phyloP scores from a whole-genome alignment of 2,329 filamentous ascomycete species.

The Ophiocordyceps sinensis region DNA sequence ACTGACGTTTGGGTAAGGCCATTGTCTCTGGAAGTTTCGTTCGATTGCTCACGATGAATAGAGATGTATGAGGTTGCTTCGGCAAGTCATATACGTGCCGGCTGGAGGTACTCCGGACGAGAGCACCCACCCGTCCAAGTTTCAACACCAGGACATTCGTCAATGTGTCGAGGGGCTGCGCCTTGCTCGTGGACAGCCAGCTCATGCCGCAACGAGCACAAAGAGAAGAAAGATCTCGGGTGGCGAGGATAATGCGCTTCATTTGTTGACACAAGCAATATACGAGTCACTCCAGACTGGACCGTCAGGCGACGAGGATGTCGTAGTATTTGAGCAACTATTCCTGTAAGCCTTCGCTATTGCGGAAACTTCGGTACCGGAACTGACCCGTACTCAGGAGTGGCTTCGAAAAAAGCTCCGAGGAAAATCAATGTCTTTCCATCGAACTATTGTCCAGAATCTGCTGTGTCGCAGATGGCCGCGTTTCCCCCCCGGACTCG shows the following conservation, averaged over 20 bases:
- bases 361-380: background rate
- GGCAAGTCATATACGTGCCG: slow-evolving; percentile 10
- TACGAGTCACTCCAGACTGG: slow-evolving; percentile 15
- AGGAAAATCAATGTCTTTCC: slow-evolving; percentile 34
- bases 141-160: slow-evolving; percentile 14
- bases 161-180: slow-evolving; percentile 13
- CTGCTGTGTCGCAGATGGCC: slow-evolving; percentile 12
- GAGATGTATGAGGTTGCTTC: slow-evolving; percentile 15
- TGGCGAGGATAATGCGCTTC: slow-evolving; percentile 7
- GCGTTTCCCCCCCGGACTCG: background rate
- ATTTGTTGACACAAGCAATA: slow-evolving; percentile 8
- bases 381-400: slow-evolving; percentile 15
- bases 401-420: slow-evolving; percentile 29
- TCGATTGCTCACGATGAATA: slow-evolving; percentile 9
- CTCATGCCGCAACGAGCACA: slow-evolving; percentile 3
- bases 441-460: slow-evolving; percentile 41
- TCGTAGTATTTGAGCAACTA: slow-evolving; percentile 17
- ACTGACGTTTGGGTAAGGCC: slow-evolving; percentile 27
- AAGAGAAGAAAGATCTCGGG: slow-evolving; percentile 17
- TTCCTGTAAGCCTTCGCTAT: slow-evolving; percentile 29
- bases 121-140: slow-evolving; percentile 13
- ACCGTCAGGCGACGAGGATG: slow-evolving; percentile 8
- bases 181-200: slow-evolving; percentile 10
- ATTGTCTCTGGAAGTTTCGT: slow-evolving; percentile 1
- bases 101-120: slow-evolving; percentile 9